These are phyloP conservation scores for Suhomyces chickasaworum DNA, from an alignment of 1,139 yeast genomes.

Conservation along the genomic window DNA sequence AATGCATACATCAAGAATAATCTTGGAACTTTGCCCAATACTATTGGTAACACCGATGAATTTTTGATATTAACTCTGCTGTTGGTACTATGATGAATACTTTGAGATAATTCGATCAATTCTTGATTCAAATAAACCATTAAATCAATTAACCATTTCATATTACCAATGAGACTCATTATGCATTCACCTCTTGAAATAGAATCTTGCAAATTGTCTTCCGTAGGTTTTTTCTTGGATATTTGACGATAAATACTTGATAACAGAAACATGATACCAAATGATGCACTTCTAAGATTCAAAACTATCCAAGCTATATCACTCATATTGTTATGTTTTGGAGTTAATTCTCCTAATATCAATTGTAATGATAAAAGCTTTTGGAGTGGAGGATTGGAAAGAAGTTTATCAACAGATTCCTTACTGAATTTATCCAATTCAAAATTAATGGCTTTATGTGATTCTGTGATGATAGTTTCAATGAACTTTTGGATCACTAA, in stretches of 20 bases:
- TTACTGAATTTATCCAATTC: constrained; percentile 62
- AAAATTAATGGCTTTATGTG: constrained; percentile 69
- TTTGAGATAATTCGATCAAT: constrained; percentile 41
- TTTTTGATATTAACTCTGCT: constrained; percentile 32
- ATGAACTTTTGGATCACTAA: constrained; percentile 36
- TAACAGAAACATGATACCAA: constrained; percentile 73
- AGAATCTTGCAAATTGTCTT: constrained; percentile 56
- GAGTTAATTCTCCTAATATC: constrained; percentile 57
- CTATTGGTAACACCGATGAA: constrained; percentile 51
- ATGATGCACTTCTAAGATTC: constrained; percentile 69
- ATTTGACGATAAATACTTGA: constrained; percentile 61
- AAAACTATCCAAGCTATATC: constrained; percentile 69
- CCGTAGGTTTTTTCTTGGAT: constrained; percentile 51
- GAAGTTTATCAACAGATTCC: constrained; percentile 69
- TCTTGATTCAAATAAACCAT: constrained; percentile 70
- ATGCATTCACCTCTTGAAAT: constrained; percentile 59
- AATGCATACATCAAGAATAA: constrained; percentile 68
- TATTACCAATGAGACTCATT: constrained; percentile 64
- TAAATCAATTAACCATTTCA: constrained; percentile 80
- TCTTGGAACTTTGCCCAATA: constrained; percentile 71
- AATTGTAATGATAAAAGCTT: constrained; percentile 65
- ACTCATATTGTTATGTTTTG: constrained; percentile 39
- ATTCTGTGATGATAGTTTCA: constrained; percentile 56
- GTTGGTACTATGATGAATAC: constrained; percentile 18
- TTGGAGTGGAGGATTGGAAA: constrained; percentile 75